phyloP scores from a whole-genome alignment of 2,329 filamentous ascomycete genomes.

The Fusarium incarnatum region DNA sequence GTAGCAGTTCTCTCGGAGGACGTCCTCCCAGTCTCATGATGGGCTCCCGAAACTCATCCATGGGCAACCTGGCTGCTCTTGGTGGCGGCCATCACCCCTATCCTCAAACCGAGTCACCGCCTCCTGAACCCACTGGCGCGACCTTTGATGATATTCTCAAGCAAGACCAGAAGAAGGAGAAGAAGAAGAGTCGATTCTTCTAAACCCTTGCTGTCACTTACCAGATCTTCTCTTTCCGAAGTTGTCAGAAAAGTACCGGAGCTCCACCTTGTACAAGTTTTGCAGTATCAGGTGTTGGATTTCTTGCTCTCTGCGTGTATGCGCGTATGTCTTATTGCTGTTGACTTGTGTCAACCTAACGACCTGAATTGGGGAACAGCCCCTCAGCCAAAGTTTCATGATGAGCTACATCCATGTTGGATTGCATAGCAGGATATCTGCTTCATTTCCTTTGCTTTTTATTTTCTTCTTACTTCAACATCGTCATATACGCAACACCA shows the following conservation, averaged over 20 bases:
- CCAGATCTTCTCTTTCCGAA: conserved; percentile 15
- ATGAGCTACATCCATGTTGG: conserved; percentile 22
- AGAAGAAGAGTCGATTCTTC: conserved; percentile 59
- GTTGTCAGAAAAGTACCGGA: conserved; percentile 8
- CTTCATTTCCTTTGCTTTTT: conserved; percentile 1
- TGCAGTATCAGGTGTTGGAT: conserved; percentile 7
- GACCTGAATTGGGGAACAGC: conserved; percentile 9
- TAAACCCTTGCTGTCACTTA: conserved; percentile 29
- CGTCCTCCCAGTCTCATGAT: conserved; percentile 50
- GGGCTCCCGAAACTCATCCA: conserved; percentile 51
- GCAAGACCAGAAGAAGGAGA: conserved; percentile 51
- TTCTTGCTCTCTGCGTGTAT: conserved; percentile 5
- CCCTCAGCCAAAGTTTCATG: conserved; percentile 14
- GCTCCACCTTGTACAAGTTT: conserved; percentile 17
- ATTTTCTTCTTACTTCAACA: conserved; percentile 13
- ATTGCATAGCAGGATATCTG: conserved; percentile 13
- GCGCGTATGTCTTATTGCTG: conserved; percentile 7
- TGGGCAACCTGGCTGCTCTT: conserved; percentile 52
- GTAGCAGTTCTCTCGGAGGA: conserved; percentile 53
- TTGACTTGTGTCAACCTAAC: conserved; percentile 11
- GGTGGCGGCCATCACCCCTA: conserved; percentile 18
- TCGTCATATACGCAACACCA: conserved; percentile 28
- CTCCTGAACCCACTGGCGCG: conserved; percentile 48
- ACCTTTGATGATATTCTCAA: conserved; percentile 64
- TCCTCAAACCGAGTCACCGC: conserved; percentile 37